phyloP scores from a whole-genome alignment of 345 rosid species.

The Sisymbrium irio region DNA sequence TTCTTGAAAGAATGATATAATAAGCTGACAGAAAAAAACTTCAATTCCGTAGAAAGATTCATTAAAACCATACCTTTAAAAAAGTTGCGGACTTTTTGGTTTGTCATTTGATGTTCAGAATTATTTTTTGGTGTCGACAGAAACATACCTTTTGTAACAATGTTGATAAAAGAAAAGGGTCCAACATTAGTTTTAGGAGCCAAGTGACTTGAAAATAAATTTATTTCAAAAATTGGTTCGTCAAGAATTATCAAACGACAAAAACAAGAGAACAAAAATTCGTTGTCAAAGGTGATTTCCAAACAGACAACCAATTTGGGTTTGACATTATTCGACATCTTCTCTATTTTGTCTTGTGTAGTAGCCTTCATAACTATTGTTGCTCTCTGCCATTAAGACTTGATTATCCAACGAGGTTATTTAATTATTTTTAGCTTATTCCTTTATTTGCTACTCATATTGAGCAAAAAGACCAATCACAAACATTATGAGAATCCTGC shows the following conservation, averaged over 20 bases:
- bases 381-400: background rate
- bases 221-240: background rate
- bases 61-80: background rate
- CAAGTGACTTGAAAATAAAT: background rate
- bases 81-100: background rate
- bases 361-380: constrained; percentile 35
- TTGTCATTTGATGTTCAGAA: background rate
- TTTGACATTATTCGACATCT: constrained; percentile 67
- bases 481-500: background rate
- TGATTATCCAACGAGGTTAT: constrained; percentile 32
- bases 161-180: background rate
- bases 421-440: too few species aligned
- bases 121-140: background rate
- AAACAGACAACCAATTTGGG: constrained; percentile 19
- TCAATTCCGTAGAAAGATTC: background rate
- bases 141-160: background rate
- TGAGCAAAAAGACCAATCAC: background rate
- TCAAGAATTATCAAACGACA: background rate
- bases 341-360: constrained; percentile 63
- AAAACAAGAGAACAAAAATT: background rate
- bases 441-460: too few species aligned
- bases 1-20: background rate
- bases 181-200: background rate
- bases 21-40: too few species aligned
- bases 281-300: background rate